Conservation (phyloP, 805 yeast species). For the Yamadazyma paraphyllophila region DNA sequence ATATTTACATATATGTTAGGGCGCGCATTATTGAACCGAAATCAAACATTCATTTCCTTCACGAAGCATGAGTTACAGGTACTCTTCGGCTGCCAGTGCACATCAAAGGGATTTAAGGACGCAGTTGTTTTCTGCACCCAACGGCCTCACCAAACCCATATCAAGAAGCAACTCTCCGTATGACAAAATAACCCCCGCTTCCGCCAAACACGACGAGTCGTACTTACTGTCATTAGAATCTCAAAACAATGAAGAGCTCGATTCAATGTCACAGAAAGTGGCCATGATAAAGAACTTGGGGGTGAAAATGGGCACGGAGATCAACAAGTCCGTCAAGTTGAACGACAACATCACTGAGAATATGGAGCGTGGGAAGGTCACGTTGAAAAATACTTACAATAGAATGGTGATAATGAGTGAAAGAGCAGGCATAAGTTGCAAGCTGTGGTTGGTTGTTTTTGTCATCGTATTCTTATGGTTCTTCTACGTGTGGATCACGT, state of each 20-base stretch:
- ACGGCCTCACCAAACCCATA: constrained; percentile 14
- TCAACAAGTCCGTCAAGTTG: constrained; percentile 38
- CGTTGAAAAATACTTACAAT: constrained; percentile 42
- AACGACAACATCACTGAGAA: constrained; percentile 41
- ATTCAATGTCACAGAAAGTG: constrained; percentile 41
- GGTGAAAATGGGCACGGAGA: constrained; percentile 42
- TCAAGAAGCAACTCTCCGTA: constrained; percentile 39
- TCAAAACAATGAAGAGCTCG: constrained; percentile 42
- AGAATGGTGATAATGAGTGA: constrained; percentile 46
- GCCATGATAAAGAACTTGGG: constrained; percentile 42
- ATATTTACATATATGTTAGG: no score
- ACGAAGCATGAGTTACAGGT: constrained; percentile 24
- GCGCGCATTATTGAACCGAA: no score
- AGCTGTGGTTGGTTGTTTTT: constrained; percentile 44
- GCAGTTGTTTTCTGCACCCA: constrained; percentile 33
- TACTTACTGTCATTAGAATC: constrained; percentile 43
- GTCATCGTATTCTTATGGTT: constrained; percentile 35
- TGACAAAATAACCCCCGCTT: constrained; percentile 23
- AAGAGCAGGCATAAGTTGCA: constrained; percentile 45
- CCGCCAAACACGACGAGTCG: constrained; percentile 42
- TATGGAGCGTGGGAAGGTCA: constrained; percentile 39
- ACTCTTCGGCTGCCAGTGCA: constrained; percentile 29
- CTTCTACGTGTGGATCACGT: constrained; percentile 39
- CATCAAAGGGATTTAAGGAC: constrained; percentile 44
- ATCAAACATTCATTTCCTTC: no score